A percentile compares a stretch with the other conserved stretches of the same genome.
Conservation (phyloP, 2,329 filamentous ascomycete species). For the Aspergillus thermomutatus region DNA sequence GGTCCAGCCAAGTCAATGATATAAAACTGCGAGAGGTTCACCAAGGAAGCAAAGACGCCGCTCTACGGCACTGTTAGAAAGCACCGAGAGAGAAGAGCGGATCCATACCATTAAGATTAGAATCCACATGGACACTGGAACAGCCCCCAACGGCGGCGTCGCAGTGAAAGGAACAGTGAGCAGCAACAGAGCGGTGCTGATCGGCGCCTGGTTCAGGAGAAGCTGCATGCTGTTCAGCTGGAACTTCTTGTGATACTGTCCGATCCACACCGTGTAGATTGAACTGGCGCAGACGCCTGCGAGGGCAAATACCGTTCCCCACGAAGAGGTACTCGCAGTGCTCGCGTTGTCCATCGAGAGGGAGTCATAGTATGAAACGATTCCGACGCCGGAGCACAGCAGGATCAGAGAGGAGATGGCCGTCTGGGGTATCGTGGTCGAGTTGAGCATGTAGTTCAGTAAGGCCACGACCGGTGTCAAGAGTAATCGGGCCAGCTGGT, state of each 20-base stretch:
- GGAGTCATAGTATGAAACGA: constrained; percentile 21
- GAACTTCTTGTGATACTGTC: constrained; percentile 15
- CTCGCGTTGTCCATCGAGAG: constrained; percentile 9
- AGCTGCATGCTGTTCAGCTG: constrained; percentile 23
- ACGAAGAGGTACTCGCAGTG: constrained; percentile 9
- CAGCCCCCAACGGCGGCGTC: constrained; percentile 9
- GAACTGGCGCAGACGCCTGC: constrained; percentile 18
- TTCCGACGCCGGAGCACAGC: constrained; percentile 16
- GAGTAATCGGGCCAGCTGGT: constrained; percentile 19
- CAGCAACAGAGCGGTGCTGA: constrained; percentile 15
- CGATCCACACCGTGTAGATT: constrained; percentile 20
- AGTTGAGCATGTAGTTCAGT: constrained; percentile 18
- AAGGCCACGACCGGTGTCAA: constrained; percentile 16
- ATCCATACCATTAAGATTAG: constrained; percentile 13
- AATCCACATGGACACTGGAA: constrained; percentile 16
- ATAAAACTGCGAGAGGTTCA: constrained; percentile 22
- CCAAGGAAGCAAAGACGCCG: constrained; percentile 19
- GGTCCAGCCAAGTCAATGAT: constrained; percentile 46
- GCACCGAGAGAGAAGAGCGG: too few species aligned
- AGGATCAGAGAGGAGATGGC: constrained; percentile 14
- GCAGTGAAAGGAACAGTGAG: constrained; percentile 16
- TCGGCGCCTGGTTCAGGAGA: constrained; percentile 18
- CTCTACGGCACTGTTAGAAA: constrained; percentile 9
- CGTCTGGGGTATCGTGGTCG: constrained; percentile 12
- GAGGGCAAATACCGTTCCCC: constrained; percentile 17